These are phyloP conservation scores for Fusarium praegraminearum DNA, from an alignment of 2,329 filamentous ascomycete genomes.

Conservation along the genomic window DNA sequence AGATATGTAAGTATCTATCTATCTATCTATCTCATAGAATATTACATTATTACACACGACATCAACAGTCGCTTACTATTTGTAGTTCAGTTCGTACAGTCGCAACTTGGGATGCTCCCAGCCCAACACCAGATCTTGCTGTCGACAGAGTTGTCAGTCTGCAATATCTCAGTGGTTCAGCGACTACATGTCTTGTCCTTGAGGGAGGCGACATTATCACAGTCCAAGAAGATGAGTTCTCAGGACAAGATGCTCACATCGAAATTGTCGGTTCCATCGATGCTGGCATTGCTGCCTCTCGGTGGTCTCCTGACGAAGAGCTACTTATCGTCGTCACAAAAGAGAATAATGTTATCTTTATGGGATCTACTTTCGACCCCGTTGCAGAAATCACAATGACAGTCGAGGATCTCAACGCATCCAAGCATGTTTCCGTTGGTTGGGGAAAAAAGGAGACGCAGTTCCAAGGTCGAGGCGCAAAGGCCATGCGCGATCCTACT, in stretches of 20 bases:
- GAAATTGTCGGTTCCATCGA: slow-evolving; percentile 97
- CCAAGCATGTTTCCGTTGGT: slow-evolving; percentile 93
- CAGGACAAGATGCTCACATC: slow-evolving; percentile 76
- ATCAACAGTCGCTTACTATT: slow-evolving; percentile 29
- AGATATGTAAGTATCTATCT: slow-evolving; percentile 55
- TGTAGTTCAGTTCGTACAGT: slow-evolving; percentile 59
- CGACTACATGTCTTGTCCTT: slow-evolving; percentile 83
- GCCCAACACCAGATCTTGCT: slow-evolving; percentile 78
- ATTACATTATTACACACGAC: not conserved
- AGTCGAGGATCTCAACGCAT: slow-evolving; percentile 83
- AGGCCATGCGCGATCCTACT: slow-evolving; percentile 89
- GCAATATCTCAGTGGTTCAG: slow-evolving; percentile 86
- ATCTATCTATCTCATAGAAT: not conserved
- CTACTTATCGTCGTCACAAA: slow-evolving; percentile 85
- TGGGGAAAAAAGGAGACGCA: slow-evolving; percentile 99
- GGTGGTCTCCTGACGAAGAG: slow-evolving; percentile 97
- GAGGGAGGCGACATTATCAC: slow-evolving; percentile 92
- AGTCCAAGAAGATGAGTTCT: slow-evolving; percentile 72
- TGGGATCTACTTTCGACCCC: slow-evolving; percentile 91
- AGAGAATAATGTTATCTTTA: slow-evolving; percentile 83
- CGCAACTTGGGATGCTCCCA: slow-evolving; percentile 90
- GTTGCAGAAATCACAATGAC: slow-evolving; percentile 80
- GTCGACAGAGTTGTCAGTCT: slow-evolving; percentile 82
- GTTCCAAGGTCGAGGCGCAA: slow-evolving; percentile 91
- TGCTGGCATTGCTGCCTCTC: slow-evolving; percentile 87